A percentile compares a stretch with the other conserved stretches of the same genome.
These are phyloP conservation scores for Microsporum canis DNA, from an alignment of 2,329 filamentous ascomycete species.

Conservation along the genomic window DNA sequence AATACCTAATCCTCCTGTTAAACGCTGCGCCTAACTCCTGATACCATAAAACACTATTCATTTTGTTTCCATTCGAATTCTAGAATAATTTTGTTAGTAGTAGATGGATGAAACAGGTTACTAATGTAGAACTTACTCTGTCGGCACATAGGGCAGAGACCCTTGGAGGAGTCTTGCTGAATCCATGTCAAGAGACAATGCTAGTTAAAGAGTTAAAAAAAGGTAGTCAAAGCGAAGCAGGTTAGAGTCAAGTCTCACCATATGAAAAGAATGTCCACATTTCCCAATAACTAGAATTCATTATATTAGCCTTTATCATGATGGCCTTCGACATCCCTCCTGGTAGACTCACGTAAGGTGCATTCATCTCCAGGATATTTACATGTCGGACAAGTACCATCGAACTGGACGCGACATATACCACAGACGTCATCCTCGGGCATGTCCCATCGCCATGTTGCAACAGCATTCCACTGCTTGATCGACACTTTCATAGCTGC, in stretches of 20 bases:
- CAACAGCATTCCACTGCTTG: slow-evolving; percentile 84
- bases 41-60: slow-evolving; percentile 9
- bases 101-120: too few relatives aligned
- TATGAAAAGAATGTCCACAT: slow-evolving; percentile 96
- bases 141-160: slow-evolving; percentile 94
- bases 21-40: neutral
- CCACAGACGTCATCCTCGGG: slow-evolving; percentile 96
- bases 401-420: slow-evolving; percentile 96
- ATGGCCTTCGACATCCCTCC: too few relatives aligned
- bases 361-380: slow-evolving; percentile 97
- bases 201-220: slow-evolving; percentile 34
- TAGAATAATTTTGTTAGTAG: slow-evolving; percentile 19
- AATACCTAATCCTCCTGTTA: neutral
- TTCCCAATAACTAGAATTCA: slow-evolving; percentile 66
- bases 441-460: slow-evolving; percentile 96
- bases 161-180: slow-evolving; percentile 82
- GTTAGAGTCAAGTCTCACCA: slow-evolving; percentile 46
- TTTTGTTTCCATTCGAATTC: slow-evolving; percentile 45
- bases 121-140: slow-evolving; percentile 53
- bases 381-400: slow-evolving; percentile 94
- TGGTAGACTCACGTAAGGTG: slow-evolving; percentile 57
- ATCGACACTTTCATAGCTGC: slow-evolving; percentile 82
- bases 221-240: slow-evolving; percentile 1
- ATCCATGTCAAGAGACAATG: slow-evolving; percentile 97
- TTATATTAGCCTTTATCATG: neutral